Conservation (phyloP, 768 basidiomycete genomes). For the Tulasnella calospora region DNA sequence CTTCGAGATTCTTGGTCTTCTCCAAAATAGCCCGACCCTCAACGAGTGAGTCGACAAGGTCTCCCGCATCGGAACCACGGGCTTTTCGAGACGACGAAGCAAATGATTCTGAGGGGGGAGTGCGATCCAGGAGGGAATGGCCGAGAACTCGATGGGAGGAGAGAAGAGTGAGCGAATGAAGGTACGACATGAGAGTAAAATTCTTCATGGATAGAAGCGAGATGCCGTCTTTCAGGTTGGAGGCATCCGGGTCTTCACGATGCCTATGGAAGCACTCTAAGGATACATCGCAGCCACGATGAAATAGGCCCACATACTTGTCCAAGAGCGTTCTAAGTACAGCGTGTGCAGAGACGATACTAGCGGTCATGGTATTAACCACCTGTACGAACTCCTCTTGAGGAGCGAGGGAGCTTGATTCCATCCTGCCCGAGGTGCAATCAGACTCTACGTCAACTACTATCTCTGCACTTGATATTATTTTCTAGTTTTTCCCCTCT, state of each 20-base stretch:
- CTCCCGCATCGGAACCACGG: constrained; percentile 61
- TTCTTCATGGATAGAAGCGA: constrained; percentile 88
- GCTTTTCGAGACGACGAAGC: constrained; percentile 46
- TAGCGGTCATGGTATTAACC: constrained; percentile 55
- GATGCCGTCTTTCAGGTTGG: constrained; percentile 71
- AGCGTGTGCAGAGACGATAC: constrained; percentile 58
- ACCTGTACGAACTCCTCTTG: constrained; percentile 33
- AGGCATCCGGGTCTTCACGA: constrained; percentile 30
- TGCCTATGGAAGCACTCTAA: neutral
- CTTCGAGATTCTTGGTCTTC: constrained; percentile 78
- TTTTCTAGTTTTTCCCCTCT: too few species aligned
- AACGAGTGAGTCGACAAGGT: constrained; percentile 73
- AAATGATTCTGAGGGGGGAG: constrained; percentile 51
- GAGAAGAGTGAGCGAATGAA: constrained; percentile 75
- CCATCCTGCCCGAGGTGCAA: neutral
- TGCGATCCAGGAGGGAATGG: constrained; percentile 52
- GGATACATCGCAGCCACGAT: neutral
- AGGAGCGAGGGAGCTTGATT: neutral
- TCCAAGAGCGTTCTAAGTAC: constrained; percentile 51
- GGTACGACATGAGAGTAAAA: constrained; percentile 73
- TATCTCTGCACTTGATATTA: too few species aligned
- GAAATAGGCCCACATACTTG: constrained; percentile 41
- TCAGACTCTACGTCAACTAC: constrained; percentile 16
- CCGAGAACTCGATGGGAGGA: constrained; percentile 65
- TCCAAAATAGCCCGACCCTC: constrained; percentile 80